Percentiles rank a stretch among this genome's conserved stretches.
These are phyloP conservation scores for Erucastrum elatum DNA, from an alignment of 345 rosid genomes.

Conservation along the genomic window DNA sequence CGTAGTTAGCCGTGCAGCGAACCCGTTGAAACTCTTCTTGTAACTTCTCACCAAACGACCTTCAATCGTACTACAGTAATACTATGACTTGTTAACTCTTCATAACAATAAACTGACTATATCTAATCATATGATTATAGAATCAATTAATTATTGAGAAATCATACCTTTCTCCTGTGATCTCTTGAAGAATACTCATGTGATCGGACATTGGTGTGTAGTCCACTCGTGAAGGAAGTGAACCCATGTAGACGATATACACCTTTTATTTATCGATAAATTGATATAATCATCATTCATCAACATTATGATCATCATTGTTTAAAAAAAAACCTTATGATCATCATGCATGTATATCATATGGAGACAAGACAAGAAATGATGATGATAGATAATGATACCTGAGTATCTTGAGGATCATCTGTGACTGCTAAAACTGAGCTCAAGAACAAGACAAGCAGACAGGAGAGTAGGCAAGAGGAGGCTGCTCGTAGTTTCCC, in stretches of 20 bases:
- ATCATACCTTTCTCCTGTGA: constrained; percentile 31
- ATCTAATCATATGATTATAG: neutral
- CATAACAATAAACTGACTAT: neutral
- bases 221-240: neutral
- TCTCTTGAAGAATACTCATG: constrained; percentile 39
- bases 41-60: neutral
- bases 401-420: constrained; percentile 1
- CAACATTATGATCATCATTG: neutral
- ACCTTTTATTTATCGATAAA: neutral
- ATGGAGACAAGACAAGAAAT: no score
- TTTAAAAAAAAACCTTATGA: no score
- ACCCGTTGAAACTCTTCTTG: neutral
- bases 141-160: neutral
- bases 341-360: no score
- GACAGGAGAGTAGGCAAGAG: constrained; percentile 12
- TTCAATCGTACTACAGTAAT: neutral
- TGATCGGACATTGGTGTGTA: neutral
- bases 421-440: constrained; percentile 17
- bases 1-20: neutral
- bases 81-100: neutral
- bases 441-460: constrained; percentile 6
- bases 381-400: neutral
- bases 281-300: neutral
- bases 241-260: constrained; percentile 28
- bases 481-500: constrained; percentile 12